A percentile compares a stretch with the other conserved stretches of the same genome.
phyloP scores from a whole-genome alignment of 257 asterid species.

The Galeopsis tetrahit region DNA sequence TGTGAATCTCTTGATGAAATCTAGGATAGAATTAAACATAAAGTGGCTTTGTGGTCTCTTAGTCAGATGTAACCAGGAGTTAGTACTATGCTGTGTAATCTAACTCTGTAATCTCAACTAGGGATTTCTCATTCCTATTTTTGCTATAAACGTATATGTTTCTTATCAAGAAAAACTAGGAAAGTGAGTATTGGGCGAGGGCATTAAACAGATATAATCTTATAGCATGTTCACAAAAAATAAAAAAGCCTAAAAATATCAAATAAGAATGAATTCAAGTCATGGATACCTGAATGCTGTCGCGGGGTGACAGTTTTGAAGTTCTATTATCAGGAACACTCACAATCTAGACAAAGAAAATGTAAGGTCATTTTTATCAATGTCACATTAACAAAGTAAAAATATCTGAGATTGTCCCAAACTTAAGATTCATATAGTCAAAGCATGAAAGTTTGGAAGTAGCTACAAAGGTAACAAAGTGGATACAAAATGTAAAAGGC shows the following conservation, averaged over 20 bases:
- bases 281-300: constrained; percentile 70
- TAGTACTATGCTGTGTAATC: no score
- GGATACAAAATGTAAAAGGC: constrained; percentile 19
- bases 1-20: no score
- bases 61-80: no score
- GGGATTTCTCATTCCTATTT: no score
- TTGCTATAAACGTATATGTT: no score
- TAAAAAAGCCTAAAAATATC: constrained; percentile 11
- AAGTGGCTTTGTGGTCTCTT: no score
- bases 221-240: constrained; percentile 6
- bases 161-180: neutral
- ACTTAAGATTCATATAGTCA: neutral
- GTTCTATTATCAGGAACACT: constrained; percentile 84
- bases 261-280: constrained; percentile 28
- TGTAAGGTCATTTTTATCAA: constrained; percentile 11
- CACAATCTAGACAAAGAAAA: constrained; percentile 56
- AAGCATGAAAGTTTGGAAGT: constrained; percentile 27
- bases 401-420: constrained; percentile 2
- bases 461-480: constrained; percentile 20
- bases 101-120: no score
- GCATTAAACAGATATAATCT: neutral
- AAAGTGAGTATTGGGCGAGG: neutral
- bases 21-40: no score
- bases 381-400: constrained; percentile 12
- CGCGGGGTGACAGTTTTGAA: constrained; percentile 60